Conservation (phyloP, 2,329 filamentous ascomycete genomes). For the Penicillium corylophilum region DNA sequence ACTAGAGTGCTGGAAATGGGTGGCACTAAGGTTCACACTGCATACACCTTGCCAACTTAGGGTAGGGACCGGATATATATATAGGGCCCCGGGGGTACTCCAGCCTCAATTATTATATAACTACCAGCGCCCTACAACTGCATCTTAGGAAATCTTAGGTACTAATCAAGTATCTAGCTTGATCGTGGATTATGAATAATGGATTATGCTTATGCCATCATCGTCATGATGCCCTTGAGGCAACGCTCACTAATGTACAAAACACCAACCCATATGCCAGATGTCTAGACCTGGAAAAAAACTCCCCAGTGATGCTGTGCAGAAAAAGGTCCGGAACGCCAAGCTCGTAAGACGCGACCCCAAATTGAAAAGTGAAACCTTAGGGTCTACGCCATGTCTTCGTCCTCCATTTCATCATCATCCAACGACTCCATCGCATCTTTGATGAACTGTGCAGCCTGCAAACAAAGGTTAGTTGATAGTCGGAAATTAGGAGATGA, state of each 20-base stretch:
- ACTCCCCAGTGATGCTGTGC: slow-evolving; percentile 27
- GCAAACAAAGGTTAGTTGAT: slow-evolving; percentile 13
- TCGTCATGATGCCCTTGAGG: slow-evolving; percentile 9
- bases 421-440: slow-evolving; percentile 93
- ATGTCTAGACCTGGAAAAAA: slow-evolving; percentile 22
- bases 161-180: neutral
- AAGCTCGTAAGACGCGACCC: slow-evolving; percentile 14
- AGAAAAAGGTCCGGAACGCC: slow-evolving; percentile 21
- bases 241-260: slow-evolving; percentile 38
- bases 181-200: slow-evolving; percentile 8
- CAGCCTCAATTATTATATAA: neutral
- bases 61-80: neutral
- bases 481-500: slow-evolving; percentile 3
- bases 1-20: too few relatives aligned
- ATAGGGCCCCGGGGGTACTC: neutral
- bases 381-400: slow-evolving; percentile 46
- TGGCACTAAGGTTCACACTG: too few relatives aligned
- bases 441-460: slow-evolving; percentile 94
- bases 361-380: slow-evolving; percentile 15
- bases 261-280: slow-evolving; percentile 29
- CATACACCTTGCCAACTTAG: too few relatives aligned
- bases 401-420: slow-evolving; percentile 62
- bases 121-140: neutral
- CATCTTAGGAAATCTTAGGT: neutral
- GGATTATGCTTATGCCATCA: slow-evolving; percentile 16